A percentile compares a stretch with the other conserved stretches of the same genome.
phyloP scores from a whole-genome alignment of 345 rosid species.

The Citrus trifoliata region DNA sequence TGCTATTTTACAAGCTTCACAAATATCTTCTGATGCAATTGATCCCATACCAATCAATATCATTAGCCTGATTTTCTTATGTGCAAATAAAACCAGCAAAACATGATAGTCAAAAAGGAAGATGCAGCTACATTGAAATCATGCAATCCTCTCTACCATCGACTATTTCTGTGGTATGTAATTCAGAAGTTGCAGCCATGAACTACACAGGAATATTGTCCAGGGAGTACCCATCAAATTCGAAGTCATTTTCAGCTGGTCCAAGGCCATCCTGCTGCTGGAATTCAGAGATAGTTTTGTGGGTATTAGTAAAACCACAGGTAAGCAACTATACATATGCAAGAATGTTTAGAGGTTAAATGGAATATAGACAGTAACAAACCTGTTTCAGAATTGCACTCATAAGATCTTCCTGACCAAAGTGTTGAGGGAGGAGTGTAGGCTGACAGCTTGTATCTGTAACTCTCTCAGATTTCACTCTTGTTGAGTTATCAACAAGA shows the following conservation, averaged over 20 bases:
- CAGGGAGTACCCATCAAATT: conserved; percentile 71
- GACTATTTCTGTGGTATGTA: conserved; percentile 31
- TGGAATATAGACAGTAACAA: conserved; percentile 9
- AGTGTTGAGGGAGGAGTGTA: conserved; percentile 50
- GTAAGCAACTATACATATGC: background rate
- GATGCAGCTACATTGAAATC: conserved; percentile 15
- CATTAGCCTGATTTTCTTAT: conserved; percentile 15
- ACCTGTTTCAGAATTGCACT: conserved; percentile 84
- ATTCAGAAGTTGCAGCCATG: conserved; percentile 21
- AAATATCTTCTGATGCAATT: conserved; percentile 5
- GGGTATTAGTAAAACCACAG: background rate
- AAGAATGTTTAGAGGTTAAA: background rate
- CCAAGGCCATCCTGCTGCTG: conserved; percentile 62
- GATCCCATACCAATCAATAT: conserved; percentile 5
- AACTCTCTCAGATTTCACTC: conserved; percentile 65
- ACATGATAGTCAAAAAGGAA: conserved; percentile 31
- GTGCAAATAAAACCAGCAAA: conserved; percentile 17
- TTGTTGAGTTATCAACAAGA: conserved; percentile 41
- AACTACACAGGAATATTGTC: conserved; percentile 70
- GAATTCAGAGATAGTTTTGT: conserved; percentile 20
- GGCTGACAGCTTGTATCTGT: conserved; percentile 39
- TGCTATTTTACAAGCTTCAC: conserved; percentile 21
- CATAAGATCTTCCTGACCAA: conserved; percentile 87
- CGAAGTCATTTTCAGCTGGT: conserved; percentile 61
- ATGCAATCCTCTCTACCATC: conserved; percentile 12